Base-by-base conservation (phyloP, 371 early-diverging fungal genomes). In the Furculomyces boomerangus region DNA sequence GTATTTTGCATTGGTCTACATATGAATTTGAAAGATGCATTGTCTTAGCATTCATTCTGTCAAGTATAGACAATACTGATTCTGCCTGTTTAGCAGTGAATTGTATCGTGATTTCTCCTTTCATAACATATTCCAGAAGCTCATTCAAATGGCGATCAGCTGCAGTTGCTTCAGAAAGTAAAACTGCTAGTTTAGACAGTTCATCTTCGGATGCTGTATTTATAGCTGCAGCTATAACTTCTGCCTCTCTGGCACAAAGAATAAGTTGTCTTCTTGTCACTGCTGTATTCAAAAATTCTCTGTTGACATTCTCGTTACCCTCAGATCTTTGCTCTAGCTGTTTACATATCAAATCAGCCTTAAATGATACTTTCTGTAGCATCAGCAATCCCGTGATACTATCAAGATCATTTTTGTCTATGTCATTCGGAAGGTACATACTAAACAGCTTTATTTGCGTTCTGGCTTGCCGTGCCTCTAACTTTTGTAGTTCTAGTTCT, bases 401-500 rank as follows among this genome's bases (percentile, higher is more conserved):
- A 50, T 84, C 88, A 54, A 81, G 74, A 56, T 93, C 93, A 3
- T 74, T 76, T 52, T 74, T 71, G 67, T 83, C 81, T 66, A 90
- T 90, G 5, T 81, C 70, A 18, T 86, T 85, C 0, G 94, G 93
- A 27, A 92, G 65, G 59, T 86, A 93, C 1, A 82, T 78, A 73
- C 86, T 71, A 10, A 71, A 54, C 51, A 67, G 56, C n/a, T 25
- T n/a, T 31, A 93, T 61, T 50, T 88, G 79, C 58, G 85, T 82
- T 10, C 71, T 72, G 0, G 90, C 90, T 62, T 92, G 90, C 13
- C 68, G 64, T 3, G 83, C 86, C 28, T 93, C 93, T 47, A 92
- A 60, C 55, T 84, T 82, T 8, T 88, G 78, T 35, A 93, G 66
- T 51, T 92, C 93, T 40, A 92, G 71, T 58, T 93, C 94, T 37